A percentile compares a stretch with the other conserved stretches of the same genome.
Evolutionary conservation across 345 rosid species (phyloP).

Genomic region (Brassica juncea): DNA sequence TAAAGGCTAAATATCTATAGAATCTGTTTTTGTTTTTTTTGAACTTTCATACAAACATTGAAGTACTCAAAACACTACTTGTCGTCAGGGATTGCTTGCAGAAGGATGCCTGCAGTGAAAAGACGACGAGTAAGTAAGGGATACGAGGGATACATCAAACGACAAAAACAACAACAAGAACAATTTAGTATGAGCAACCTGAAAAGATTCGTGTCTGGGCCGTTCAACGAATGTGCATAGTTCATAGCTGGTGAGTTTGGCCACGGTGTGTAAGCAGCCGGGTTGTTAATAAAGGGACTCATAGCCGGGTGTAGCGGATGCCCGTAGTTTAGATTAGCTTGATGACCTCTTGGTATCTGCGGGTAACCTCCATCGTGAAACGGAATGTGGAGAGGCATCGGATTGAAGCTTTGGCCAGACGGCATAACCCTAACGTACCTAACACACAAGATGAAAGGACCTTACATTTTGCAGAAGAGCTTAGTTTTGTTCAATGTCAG

Average conservation of each 20-base stretch:
- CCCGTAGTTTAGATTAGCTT: constrained; percentile 54
- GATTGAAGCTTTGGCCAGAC: constrained; percentile 56
- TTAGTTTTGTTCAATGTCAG: neutral
- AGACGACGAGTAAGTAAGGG: neutral
- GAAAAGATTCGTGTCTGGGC: constrained; percentile 67
- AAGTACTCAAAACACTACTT: constrained; percentile 38
- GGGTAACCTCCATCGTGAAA: constrained; percentile 67
- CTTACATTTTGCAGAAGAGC: neutral
- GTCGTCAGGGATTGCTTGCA: constrained; percentile 82
- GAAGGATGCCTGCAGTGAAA: constrained; percentile 40
- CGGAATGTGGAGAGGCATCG: constrained; percentile 71
- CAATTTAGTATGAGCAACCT: constrained; percentile 47
- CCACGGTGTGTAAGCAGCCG: constrained; percentile 67
- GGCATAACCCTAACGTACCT: constrained; percentile 90
- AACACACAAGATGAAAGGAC: constrained; percentile 5
- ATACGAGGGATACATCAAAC: neutral
- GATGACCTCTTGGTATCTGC: constrained; percentile 76
- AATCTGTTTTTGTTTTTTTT: constrained; percentile 18
- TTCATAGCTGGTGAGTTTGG: constrained; percentile 65
- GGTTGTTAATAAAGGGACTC: constrained; percentile 55
- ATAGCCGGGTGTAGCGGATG: constrained; percentile 51
- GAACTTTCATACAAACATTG: constrained; percentile 23
- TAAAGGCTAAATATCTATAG: constrained; percentile 38
- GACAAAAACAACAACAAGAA: neutral
- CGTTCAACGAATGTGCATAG: constrained; percentile 71